phyloP scores from a whole-genome alignment of 2,329 filamentous ascomycete species.

The Aureobasidium sp. region DNA sequence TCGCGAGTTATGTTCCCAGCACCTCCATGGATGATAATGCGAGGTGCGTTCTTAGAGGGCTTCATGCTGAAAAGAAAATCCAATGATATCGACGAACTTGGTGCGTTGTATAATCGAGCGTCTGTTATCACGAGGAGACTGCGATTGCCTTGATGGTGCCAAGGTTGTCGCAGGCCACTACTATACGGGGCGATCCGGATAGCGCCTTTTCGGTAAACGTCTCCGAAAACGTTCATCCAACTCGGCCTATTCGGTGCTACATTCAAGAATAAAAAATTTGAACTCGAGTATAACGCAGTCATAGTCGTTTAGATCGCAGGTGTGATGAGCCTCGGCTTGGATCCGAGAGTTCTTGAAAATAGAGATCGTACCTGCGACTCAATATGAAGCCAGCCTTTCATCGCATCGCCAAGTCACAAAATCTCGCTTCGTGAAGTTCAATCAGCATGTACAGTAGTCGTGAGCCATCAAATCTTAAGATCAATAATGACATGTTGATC shows the following conservation, averaged over 20 bases:
- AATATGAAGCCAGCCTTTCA: not conserved
- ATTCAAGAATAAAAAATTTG: not conserved
- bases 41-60: slow-evolving; percentile 23
- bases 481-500: not conserved
- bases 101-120: not conserved
- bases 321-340: not conserved
- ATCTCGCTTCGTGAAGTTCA: not conserved
- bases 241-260: not conserved
- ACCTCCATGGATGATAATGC: slow-evolving; percentile 45
- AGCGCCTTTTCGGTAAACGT: not conserved
- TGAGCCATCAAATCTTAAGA: not conserved
- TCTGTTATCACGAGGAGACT: not conserved
- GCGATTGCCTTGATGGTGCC: not conserved
- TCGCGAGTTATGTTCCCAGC: slow-evolving; percentile 40
- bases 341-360: too few relatives aligned
- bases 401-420: not conserved
- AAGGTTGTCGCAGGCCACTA: not conserved
- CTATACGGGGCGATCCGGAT: not conserved
- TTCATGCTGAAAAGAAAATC: not conserved
- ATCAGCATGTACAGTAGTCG: too few relatives aligned
- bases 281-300: too few relatives aligned
- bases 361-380: too few relatives aligned
- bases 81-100: not conserved
- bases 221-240: not conserved
- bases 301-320: not conserved